Percentiles rank a stretch among this genome's conserved stretches.
These are phyloP conservation scores for Myriosclerotinia scirpicola DNA, from an alignment of 2,329 filamentous ascomycete genomes.

Conservation along the genomic window DNA sequence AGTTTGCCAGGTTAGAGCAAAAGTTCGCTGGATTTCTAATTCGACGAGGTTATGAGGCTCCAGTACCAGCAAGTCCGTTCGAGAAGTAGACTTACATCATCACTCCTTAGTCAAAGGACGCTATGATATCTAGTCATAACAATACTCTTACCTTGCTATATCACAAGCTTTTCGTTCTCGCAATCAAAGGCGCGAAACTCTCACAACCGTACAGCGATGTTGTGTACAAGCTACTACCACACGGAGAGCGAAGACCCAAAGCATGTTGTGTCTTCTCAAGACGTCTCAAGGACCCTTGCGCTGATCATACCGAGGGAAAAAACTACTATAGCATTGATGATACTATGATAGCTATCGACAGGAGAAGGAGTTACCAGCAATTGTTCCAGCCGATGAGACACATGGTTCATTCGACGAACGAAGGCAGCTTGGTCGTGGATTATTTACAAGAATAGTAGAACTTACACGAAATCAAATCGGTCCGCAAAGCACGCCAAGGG, in stretches of 20 bases:
- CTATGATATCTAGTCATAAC: background rate
- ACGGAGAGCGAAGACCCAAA: background rate
- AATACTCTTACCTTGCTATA: background rate
- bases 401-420: background rate
- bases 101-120: background rate
- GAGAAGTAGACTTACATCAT: conserved; percentile 26
- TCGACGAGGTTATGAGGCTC: conserved; percentile 35
- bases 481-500: background rate
- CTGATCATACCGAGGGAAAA: background rate
- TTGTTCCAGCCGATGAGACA: background rate
- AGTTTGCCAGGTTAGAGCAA: conserved; percentile 41
- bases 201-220: background rate
- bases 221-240: background rate
- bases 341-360: background rate
- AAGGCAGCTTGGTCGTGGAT: background rate
- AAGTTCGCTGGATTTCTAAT: conserved; percentile 34
- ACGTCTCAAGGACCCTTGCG: background rate
- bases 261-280: background rate
- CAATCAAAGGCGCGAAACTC: background rate
- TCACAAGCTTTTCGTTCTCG: background rate
- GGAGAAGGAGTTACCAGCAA: background rate
- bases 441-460: background rate
- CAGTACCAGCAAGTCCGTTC: conserved; percentile 36
- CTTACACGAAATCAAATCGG: background rate
- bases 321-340: background rate